Evolutionary conservation across 805 yeast species (phyloP).

Genomic region (Metschnikowia koreensis): DNA sequence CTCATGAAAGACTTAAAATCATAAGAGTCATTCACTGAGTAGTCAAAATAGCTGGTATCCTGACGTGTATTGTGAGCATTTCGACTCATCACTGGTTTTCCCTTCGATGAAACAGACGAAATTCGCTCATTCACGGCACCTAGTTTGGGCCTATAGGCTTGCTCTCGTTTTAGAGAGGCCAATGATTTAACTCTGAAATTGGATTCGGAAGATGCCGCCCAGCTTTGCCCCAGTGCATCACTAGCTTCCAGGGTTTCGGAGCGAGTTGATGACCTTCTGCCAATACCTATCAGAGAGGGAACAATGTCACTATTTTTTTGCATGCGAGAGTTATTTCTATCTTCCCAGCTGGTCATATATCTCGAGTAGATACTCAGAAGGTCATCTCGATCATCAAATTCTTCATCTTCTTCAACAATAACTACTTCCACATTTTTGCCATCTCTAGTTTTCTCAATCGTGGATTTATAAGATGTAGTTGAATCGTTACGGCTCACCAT

Average conservation of each 20-base stretch:
- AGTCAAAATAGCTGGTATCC: conserved; percentile 36
- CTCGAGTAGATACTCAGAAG: conserved; percentile 43
- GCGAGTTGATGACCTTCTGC: conserved; percentile 5
- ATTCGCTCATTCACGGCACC: not conserved
- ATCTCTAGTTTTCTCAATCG: conserved; percentile 35
- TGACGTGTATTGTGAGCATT: not conserved
- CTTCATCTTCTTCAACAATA: conserved; percentile 39
- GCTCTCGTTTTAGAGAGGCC: conserved; percentile 7
- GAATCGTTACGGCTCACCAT: conserved; percentile 36
- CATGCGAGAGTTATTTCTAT: not conserved
- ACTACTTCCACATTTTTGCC: conserved; percentile 45
- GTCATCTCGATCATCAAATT: conserved; percentile 27
- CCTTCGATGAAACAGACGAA: not conserved
- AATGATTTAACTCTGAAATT: conserved; percentile 15
- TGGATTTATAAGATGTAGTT: conserved; percentile 36
- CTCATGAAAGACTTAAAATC: conserved; percentile 40
- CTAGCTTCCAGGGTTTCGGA: conserved; percentile 15
- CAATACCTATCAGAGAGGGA: not conserved
- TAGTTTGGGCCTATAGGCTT: not conserved
- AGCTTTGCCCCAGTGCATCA: conserved; percentile 15
- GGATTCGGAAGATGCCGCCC: conserved; percentile 19
- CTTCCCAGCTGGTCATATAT: conserved; percentile 25
- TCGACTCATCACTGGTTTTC: not conserved
- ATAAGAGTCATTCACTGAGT: conserved; percentile 28
- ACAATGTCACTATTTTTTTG: not conserved